phyloP scores from a whole-genome alignment of 2,329 filamentous ascomycete genomes.

The Parastagonospora nodorum region DNA sequence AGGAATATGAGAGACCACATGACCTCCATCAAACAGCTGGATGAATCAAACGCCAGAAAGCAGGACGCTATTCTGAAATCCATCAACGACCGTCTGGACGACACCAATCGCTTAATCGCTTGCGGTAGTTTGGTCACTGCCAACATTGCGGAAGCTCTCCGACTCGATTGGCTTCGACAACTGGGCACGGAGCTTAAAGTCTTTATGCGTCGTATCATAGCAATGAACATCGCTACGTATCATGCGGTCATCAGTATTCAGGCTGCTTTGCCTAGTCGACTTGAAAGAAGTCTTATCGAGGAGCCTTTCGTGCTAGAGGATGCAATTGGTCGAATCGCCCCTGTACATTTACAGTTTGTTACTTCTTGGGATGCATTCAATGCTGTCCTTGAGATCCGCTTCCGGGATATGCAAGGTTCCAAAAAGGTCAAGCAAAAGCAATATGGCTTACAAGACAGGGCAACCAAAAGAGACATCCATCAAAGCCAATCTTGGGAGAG shows the following conservation, averaged over 20 bases:
- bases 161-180: conserved; percentile 11
- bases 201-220: conserved; percentile 1
- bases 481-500: conserved; percentile 2
- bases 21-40: background rate
- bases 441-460: conserved; percentile 15
- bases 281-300: conserved; percentile 11
- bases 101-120: conserved; percentile 1
- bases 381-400: conserved; percentile 17
- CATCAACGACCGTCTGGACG: background rate
- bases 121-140: background rate
- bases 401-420: conserved; percentile 12
- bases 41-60: background rate
- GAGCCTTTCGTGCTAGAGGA: conserved; percentile 22
- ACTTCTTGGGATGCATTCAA: conserved; percentile 20
- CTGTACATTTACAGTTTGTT: conserved; percentile 19
- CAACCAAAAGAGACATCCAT: conserved; percentile 11
- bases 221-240: conserved; percentile 13
- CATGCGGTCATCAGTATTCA: conserved; percentile 9
- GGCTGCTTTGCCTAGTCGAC: conserved; percentile 4
- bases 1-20: conserved; percentile 5
- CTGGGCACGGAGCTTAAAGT: conserved; percentile 13
- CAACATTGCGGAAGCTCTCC: conserved; percentile 5
- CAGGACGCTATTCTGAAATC: background rate
- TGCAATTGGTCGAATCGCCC: conserved; percentile 17
- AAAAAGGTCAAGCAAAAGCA: conserved; percentile 13